Evolutionary conservation across 306 rosid genomes (phyloP).

Genomic region (Oemleria cerasiformis): DNA sequence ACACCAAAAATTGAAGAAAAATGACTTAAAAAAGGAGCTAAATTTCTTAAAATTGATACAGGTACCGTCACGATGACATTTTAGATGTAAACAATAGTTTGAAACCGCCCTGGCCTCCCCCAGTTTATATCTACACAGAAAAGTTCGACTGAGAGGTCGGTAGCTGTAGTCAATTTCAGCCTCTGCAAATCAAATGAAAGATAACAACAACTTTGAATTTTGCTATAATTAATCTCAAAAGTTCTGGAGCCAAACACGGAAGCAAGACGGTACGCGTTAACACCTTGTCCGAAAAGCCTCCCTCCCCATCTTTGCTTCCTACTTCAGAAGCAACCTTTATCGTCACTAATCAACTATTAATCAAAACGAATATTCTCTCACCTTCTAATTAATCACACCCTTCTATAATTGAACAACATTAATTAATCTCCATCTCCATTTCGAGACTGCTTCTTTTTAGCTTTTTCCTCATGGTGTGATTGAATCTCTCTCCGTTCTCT

Average conservation of each 20-base stretch:
- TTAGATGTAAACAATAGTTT: no score
- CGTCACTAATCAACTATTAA: neutral
- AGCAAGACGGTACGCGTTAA: neutral
- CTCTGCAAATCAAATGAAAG: neutral
- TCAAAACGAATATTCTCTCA: slow-evolving; percentile 8
- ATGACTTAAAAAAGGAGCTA: no score
- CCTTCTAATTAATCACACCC: neutral
- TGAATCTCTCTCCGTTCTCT: neutral
- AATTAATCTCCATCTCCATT: neutral
- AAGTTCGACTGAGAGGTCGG: neutral
- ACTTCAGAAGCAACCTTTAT: neutral
- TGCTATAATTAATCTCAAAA: neutral
- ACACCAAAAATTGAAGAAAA: no score
- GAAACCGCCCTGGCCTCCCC: neutral
- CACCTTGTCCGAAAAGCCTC: neutral
- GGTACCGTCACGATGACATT: no score
- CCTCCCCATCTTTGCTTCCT: neutral
- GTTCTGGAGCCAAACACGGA: slow-evolving; percentile 13
- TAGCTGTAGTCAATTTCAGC: slow-evolving; percentile 2
- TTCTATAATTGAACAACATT: neutral
- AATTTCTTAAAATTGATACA: no score
- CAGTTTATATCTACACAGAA: neutral
- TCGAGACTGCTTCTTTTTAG: neutral
- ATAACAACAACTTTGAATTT: neutral
- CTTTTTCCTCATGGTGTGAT: neutral